Conservation (phyloP, 257 asterid genomes). For the Marsdenia floribunda region DNA sequence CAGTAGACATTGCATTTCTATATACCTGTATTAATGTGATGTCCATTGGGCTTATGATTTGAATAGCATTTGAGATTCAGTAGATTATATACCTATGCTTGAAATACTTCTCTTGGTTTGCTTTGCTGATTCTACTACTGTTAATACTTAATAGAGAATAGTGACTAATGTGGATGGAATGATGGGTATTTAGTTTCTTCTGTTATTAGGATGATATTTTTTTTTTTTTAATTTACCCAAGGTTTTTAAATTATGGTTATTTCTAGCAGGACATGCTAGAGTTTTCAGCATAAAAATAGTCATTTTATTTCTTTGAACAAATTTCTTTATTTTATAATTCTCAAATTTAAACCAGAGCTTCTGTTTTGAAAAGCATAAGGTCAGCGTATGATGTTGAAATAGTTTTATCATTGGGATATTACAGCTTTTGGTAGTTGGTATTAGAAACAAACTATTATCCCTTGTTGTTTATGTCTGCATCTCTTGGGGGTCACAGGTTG, state of each 20-base stretch:
- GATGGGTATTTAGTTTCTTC: not conserved
- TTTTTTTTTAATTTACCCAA: not conserved
- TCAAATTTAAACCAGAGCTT: not conserved
- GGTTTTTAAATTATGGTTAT: not conserved
- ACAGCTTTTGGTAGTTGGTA: not conserved
- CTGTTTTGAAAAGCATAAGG: not conserved
- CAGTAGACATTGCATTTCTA: not conserved
- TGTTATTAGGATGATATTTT: not conserved
- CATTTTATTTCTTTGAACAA: not conserved
- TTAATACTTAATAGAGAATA: not conserved
- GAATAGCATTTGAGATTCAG: not conserved
- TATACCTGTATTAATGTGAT: not conserved
- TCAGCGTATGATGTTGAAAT: not conserved
- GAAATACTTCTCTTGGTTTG: not conserved
- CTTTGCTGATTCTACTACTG: not conserved
- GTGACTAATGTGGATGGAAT: not conserved
- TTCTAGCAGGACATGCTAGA: not conserved
- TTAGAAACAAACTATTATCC: not conserved
- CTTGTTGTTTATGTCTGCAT: not conserved
- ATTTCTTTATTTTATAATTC: not conserved
- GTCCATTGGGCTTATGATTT: not conserved
- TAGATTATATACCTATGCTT: not conserved
- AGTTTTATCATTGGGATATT: not conserved
- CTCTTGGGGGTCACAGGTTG: conserved; percentile 41
- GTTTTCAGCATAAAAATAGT: not conserved